Base-by-base conservation (phyloP, 768 basidiomycete species). In the Cyathus striatus region DNA sequence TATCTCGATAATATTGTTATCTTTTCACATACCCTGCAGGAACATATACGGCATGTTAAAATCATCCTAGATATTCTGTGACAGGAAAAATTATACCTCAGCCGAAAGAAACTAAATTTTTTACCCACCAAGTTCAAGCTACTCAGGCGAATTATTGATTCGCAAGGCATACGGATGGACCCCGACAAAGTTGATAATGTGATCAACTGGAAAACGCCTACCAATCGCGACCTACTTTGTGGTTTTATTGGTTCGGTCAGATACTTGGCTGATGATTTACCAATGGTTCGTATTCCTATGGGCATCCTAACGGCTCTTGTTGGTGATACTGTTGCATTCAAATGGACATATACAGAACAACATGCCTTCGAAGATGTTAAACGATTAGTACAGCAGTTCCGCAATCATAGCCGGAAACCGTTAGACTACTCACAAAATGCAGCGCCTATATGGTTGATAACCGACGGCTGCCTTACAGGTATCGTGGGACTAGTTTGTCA, bases 181-280 rank as follows among this genome's bases (percentile, higher is more conserved):
- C 62, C 63, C 0, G 48, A 59, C 13, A 73, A 72, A 25, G 66
- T 73, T 0, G 63, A 72, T 25, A 33, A 44, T 0, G 55, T 71
- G 0, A 1, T 54, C 1, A 61, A 61, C 14, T 63, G 59, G 62
- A 60, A 60, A 33, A 50, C 48, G 1, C 62, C 62, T 0, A 60
- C 51, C 0, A 60, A 49, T 17, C 55, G 53, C 3, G 57, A 57
- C 17, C 47, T 61, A 12, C 40, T 70, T 0, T 35, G 47, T 0
- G 57, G 59, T 0, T 70, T 72, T 40, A 55, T 42, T 21, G 51
- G 51, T 16, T 30, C 48, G 0, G 48, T 46, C 3, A 44, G 48
- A 0, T 52, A 52, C 21, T 45, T 71, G 0, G 65, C 63, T 1
- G 52, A 56, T 23, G 62, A 65, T n/a, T 51, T 58, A 9, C 33